Evolutionary conservation across 768 basidiomycete genomes (phyloP), one percentile per base, ranked within the genome.

Genomic region (Psilocybe tampanensis): DNA sequence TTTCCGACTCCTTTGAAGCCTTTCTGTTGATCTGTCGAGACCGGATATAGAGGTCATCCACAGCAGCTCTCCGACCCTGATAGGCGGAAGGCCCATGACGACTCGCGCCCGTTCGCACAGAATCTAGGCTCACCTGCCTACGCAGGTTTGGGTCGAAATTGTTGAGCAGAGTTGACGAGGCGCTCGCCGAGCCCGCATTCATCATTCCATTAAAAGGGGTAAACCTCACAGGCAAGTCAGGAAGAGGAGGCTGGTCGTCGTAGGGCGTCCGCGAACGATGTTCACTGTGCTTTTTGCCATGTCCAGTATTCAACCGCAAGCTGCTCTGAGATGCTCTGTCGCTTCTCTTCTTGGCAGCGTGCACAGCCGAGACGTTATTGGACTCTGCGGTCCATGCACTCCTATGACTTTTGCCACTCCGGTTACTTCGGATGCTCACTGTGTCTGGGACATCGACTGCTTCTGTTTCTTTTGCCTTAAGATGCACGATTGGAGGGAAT

Each of bases 291-390:
- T 66, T 69, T 19, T 64, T 64, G 13, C 48, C 26, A 51, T 67
- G 66, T 13, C 36, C 73, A 47, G 47, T 76, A 48, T 83, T 86
- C 21, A 90, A 72, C 1, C 90, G 82, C 8, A 92, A 72, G 64
- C 87, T 90, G 21, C 83, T 80, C 61, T 86, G 83, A 4, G 88
- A 89, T 8, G 83, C 77, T 1, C 87, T 78, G 42, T 77, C 75
- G 67, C 86, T 89, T 39, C 89, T 80, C 56, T 74, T 80, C 55
- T 83, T 81, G 1, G 91, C 90, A 4, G 90, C 86, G 4, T 80
- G 79, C 2, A 92, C 77, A 8, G 80, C 76, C 34, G 76, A 76
- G 13, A 74, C 65, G 32, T 74, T 72, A 45, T 62, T 54, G n/a
- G 58, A 68, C 53, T 70, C 66, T 19, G 32, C 60, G 39, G 65